A percentile compares a stretch with the other conserved stretches of the same genome.
Conservation (phyloP, 495 filamentous ascomycete genomes). For the Aspergillus conjunctus region DNA sequence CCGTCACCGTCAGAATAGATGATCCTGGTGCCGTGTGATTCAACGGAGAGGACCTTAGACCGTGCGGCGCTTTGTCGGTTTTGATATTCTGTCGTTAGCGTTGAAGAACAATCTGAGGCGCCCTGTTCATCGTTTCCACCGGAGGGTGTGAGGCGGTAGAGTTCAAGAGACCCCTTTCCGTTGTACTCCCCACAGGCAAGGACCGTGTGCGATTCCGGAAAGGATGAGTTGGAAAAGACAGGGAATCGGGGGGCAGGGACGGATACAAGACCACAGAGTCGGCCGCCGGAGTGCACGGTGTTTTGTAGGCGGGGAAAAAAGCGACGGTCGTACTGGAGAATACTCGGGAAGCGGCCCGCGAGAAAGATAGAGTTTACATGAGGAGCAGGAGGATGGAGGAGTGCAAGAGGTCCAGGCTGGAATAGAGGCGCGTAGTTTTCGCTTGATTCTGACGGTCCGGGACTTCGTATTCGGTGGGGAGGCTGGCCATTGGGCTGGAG, state of each 20-base stretch:
- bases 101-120: constrained; percentile 38
- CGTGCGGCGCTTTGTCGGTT: constrained; percentile 83
- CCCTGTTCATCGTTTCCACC: constrained; percentile 24
- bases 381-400: constrained; percentile 70
- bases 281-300: constrained; percentile 81
- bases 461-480: constrained; percentile 48
- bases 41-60: constrained; percentile 81
- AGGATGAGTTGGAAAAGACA: constrained; percentile 52
- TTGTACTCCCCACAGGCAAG: constrained; percentile 95
- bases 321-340: constrained; percentile 85
- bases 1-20: constrained; percentile 85
- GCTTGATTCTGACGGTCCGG: constrained; percentile 36
- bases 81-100: constrained; percentile 48
- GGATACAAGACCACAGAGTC: constrained; percentile 74
- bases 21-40: constrained; percentile 80
- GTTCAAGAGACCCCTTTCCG: constrained; percentile 83
- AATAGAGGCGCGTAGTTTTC: constrained; percentile 71
- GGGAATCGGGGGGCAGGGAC: constrained; percentile 64
- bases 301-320: constrained; percentile 77
- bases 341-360: constrained; percentile 86
- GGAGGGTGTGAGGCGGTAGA: constrained; percentile 67
- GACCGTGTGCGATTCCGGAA: constrained; percentile 59
- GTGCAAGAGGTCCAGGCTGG: constrained; percentile 79
- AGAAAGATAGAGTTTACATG: constrained; percentile 55
- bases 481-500: constrained; percentile 43